A percentile compares a stretch with the other conserved stretches of the same genome.
These are phyloP conservation scores for Scedosporium boydii DNA, from an alignment of 2,329 filamentous ascomycete species.

Conservation along the genomic window DNA sequence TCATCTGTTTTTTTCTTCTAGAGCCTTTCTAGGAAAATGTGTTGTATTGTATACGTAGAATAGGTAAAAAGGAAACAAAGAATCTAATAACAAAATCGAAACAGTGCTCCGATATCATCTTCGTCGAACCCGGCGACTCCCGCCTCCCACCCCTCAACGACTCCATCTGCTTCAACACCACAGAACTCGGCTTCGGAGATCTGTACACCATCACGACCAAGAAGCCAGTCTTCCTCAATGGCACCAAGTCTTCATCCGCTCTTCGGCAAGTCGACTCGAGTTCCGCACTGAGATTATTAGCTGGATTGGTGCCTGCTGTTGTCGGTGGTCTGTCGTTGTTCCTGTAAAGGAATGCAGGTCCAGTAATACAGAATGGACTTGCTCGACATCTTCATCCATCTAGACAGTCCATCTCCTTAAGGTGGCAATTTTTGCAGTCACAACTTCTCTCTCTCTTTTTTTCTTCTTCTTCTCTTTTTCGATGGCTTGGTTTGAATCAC, in stretches of 20 bases:
- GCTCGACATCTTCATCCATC: neutral
- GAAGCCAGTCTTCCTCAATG: neutral
- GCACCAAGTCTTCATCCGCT: neutral
- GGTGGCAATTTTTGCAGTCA: neutral
- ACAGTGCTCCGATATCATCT: constrained; percentile 82
- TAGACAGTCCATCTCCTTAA: neutral
- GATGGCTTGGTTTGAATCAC: too few species aligned
- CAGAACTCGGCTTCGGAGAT: constrained; percentile 55
- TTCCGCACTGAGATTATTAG: neutral
- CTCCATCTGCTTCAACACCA: constrained; percentile 69
- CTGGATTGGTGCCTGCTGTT: neutral
- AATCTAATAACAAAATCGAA: neutral
- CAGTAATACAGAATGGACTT: neutral
- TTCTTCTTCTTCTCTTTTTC: too few species aligned
- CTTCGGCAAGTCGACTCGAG: neutral
- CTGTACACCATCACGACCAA: constrained; percentile 38
- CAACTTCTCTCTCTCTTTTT: too few species aligned
- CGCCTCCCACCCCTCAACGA: constrained; percentile 31
- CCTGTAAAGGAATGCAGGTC: neutral
- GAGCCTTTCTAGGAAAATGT: neutral
- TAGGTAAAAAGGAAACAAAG: neutral
- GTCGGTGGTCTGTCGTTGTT: neutral
- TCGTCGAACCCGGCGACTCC: constrained; percentile 43
- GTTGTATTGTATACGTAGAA: too few species aligned
- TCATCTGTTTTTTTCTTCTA: neutral